Evolutionary conservation across 1,284 basidiomycete genomes (phyloP).

Genomic region (Fistulinella staudtii): DNA sequence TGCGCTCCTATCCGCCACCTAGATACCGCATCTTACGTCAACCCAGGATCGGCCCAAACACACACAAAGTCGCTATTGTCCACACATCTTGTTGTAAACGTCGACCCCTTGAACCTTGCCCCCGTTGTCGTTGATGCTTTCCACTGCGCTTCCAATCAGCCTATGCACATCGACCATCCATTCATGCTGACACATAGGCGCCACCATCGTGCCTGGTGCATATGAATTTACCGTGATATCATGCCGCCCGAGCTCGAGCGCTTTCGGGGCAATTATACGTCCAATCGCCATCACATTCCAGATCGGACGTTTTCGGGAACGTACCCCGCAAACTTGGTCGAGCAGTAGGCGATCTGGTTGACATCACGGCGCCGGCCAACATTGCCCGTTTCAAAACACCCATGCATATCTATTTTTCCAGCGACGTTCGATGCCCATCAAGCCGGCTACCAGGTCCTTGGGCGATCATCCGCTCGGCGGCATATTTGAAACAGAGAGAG

Average conservation of each 20-base stretch:
- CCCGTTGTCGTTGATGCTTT: neutral
- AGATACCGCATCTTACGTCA: neutral
- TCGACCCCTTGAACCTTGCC: no score
- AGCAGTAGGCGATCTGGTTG: conserved; percentile 27
- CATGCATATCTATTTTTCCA: conserved; percentile 13
- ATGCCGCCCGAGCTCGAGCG: conserved; percentile 15
- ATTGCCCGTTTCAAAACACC: no score
- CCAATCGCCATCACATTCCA: no score
- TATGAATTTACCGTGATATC: conserved; percentile 19
- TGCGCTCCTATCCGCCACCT: conserved; percentile 4
- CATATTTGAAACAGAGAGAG: conserved; percentile 30
- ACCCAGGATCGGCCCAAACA: neutral
- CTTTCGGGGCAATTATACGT: conserved; percentile 1
- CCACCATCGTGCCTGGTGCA: conserved; percentile 21
- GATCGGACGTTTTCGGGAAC: no score
- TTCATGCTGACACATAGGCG: conserved; percentile 10
- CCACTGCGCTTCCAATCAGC: conserved; percentile 2
- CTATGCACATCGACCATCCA: neutral
- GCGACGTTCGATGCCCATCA: conserved; percentile 34
- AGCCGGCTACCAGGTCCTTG: conserved; percentile 41
- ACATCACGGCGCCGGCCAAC: no score
- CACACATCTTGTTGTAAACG: no score
- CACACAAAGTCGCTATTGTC: conserved; percentile 17
- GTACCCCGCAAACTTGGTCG: conserved; percentile 43
- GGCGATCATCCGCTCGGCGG: conserved; percentile 42